Evolutionary conservation across 257 asterid genomes (phyloP), one percentile per base, ranked within the genome.

Genomic region (Solanum chilense): DNA sequence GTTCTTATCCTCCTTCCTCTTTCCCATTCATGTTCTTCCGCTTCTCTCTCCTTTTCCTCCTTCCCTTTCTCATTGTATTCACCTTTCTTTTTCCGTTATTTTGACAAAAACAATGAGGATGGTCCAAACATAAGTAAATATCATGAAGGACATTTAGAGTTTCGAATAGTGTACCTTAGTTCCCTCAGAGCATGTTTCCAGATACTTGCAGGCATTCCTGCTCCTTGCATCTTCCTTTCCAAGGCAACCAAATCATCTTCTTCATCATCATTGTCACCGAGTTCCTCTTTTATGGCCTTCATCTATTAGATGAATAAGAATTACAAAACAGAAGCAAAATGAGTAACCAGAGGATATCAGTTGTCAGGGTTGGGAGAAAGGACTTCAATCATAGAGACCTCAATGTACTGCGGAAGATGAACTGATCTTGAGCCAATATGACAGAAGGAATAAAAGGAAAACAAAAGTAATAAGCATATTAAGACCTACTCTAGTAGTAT

Each of bases 231-330:
- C 95, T 95, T 96, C 93, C 98, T 95, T 90, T 96, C 98, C 39
- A 97, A 93, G 88, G 96, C 94, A 91, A 96, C 98, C 91, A 96
- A 92, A 88, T 97, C 99, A 93, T 97, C 99, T 89, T 97, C 99
- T 41, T 97, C 99, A 15, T 97, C 99, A 70, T 96, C 98, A 90
- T 97, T 96, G 90, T 96, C 99, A 66, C 98, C 98, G 71, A 97
- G 98, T 88, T 95, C 99, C 94, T 97, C 99, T 92, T 97, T 95
- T 91, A 96, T 97, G 82, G 99, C 99, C 89, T 98, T 92, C 99
- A 96, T 97, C 99, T 97, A 90, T 91, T 75, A 88, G 74, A 90
- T 88, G 91, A 86, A 52, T 44, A 91, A 89, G 85, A 87, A 69
- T 84, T 27, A 41, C 20, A 42, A 58, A 31, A 35, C 44, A 88